Base-by-base conservation (phyloP, 1,284 basidiomycete species). In the Ustilago trichophora region DNA sequence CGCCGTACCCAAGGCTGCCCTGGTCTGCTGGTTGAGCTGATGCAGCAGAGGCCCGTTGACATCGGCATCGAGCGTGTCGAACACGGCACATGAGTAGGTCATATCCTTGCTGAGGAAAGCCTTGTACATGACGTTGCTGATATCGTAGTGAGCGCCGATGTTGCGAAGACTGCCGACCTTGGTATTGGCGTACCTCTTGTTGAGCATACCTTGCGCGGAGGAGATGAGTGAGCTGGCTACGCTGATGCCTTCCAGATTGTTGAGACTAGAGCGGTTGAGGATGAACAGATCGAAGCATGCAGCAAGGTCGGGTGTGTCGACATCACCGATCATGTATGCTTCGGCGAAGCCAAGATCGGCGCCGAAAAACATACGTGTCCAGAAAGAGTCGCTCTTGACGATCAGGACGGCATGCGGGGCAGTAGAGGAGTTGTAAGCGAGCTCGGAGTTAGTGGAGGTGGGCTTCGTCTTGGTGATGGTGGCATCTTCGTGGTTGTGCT, bases 71-170 rank as follows among this genome's bases (percentile, higher is more conserved):
- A 77, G 58, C 11, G 73, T 70, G 27, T 75, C 72, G 16, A 74
- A 77, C 2, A 77, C 60, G 6, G 64, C 75, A 45, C 73, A 91
- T 0, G 88, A 90, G 79, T 92, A 91, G 86, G 88, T 91, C 90
- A 92, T 91, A 78, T 92, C 90, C 48, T 84, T 77, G 1, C 87
- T 88, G 22, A 91, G 80, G 84, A 91, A 91, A 0, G 86, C 88
- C 85, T 90, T 58, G 67, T 83, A 82, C 78, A 82, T 83, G 25
- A 68, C 68, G 51, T 78, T 78, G 31, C 64, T 63, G 75, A 93
- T 90, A 82, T 94, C 92, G 77, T 94, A 93, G 81, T 91, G 91
- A 7, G 91, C 90, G 56, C 91, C 90, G 35, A 89, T 91, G 80
- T 93, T 94, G 34, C 90, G 85, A 32, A 91, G 36, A 87, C 21